phyloP scores from a whole-genome alignment of 495 filamentous ascomycete species.

The Talaromyces nanjingensis region DNA sequence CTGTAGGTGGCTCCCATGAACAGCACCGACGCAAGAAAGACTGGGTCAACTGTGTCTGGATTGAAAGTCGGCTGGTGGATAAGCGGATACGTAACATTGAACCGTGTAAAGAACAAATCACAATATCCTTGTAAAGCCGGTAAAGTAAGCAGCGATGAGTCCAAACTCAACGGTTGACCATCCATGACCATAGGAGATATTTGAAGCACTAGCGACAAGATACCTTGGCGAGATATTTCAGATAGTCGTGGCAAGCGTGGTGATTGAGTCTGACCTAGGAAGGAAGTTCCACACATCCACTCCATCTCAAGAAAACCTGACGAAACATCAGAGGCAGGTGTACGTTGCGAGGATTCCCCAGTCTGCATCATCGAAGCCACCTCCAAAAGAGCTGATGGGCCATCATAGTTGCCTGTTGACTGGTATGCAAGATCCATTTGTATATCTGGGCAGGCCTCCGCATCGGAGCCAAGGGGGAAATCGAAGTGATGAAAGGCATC shows the following conservation, averaged over 20 bases:
- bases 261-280: conserved; percentile 10
- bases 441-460: conserved; percentile 6
- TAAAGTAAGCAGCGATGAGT: conserved; percentile 42
- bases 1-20: conserved; percentile 50
- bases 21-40: conserved; percentile 43
- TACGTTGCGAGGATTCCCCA: conserved; percentile 9
- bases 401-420: not conserved
- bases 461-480: conserved; percentile 21
- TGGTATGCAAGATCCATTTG: conserved; percentile 8
- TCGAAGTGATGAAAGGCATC: conserved; percentile 29
- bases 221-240: conserved; percentile 28
- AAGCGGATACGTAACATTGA: conserved; percentile 48
- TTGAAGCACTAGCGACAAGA: conserved; percentile 37
- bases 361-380: conserved; percentile 16
- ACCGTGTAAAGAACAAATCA: conserved; percentile 48
- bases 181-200: conserved; percentile 32
- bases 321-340: conserved; percentile 5
- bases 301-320: conserved; percentile 21
- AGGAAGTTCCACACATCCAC: conserved; percentile 24
- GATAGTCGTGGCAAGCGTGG: conserved; percentile 16
- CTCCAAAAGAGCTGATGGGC: conserved; percentile 14
- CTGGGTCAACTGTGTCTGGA: conserved; percentile 33
- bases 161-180: conserved; percentile 29
- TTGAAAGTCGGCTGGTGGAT: conserved; percentile 47
- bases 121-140: conserved; percentile 41